Evolutionary conservation across 1,139 yeast genomes (phyloP), one percentile per base, ranked within the genome.

Genomic region (Candida pseudoviswanathii): DNA sequence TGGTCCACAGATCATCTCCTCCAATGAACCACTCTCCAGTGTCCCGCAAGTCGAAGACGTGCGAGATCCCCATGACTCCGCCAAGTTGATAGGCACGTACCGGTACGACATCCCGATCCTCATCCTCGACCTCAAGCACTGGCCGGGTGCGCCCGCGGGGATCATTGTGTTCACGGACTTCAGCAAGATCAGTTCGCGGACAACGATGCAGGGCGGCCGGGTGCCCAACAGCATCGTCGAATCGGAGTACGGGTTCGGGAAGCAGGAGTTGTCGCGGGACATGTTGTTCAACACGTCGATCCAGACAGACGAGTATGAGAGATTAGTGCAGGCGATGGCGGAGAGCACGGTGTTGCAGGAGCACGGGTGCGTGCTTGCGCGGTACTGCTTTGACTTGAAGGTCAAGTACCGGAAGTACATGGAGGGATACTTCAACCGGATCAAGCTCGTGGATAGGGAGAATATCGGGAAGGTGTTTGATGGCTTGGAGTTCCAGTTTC

Each of bases 331-430:
- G 5, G 32, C 41, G 22, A 36, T 30, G 29, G 26, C 5, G 6
- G 4, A n/a, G 2, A 44, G 37, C n/a, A n/a, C 7, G 5, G 3
- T 32, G 25, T 22, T 24, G 9, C n/a, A 9, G 3, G 21, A 41
- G 7, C 36, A 32, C 11, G 37, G 39, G n/a, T 26, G 41, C 8
- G 7, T 45, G 2, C 11, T 52, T 9, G 51, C 54, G 6, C 45
- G 53, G 22, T 29, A 46, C n/a, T 46, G 45, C 32, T 42, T 47
- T 30, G 58, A 54, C 32, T 22, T 54, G 7, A 45, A 43, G 7
- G 31, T 43, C 8, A 48, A 32, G 10, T 33, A 38, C 25, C 29
- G 26, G 9, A 48, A 49, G 10, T 48, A 43, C 21, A 16, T 50
- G 29, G 53, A 48, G 30, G 51, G 55, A n/a, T 44, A 4, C 33